Percentiles rank a stretch among this genome's conserved stretches.
Conservation (phyloP, 768 basidiomycete genomes). For the Coprinellus aureogranulatus region DNA sequence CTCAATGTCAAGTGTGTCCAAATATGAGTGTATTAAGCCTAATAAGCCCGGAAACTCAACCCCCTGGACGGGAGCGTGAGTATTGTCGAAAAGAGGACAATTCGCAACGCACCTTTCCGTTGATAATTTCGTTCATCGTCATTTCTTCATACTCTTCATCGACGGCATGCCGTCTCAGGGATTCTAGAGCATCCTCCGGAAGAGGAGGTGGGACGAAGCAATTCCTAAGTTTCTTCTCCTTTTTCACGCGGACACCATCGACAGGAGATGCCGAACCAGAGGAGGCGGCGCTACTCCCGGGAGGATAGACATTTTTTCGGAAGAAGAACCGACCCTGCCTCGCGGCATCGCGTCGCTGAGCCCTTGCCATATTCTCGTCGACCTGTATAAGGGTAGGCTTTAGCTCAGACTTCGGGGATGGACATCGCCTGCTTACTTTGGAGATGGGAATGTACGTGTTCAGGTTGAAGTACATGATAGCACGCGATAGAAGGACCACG, state of each 20-base stretch:
- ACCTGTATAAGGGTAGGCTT: conserved; percentile 66
- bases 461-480: conserved; percentile 85
- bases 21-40: conserved; percentile 76
- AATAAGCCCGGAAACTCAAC: conserved; percentile 75
- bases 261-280: conserved; percentile 39
- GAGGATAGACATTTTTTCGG: conserved; percentile 78
- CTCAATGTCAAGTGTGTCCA: conserved; percentile 82
- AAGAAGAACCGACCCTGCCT: conserved; percentile 81
- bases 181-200: conserved; percentile 41
- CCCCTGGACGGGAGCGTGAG: conserved; percentile 36
- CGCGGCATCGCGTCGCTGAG: conserved; percentile 81
- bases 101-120: conserved; percentile 67
- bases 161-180: conserved; percentile 39
- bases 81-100: background rate
- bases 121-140: conserved; percentile 89
- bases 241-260: conserved; percentile 27
- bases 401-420: no score
- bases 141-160: conserved; percentile 91
- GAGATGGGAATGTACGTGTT: conserved; percentile 98
- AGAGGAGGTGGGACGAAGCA: conserved; percentile 66
- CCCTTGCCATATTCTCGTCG: conserved; percentile 92
- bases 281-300: conserved; percentile 44
- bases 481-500: conserved; percentile 89
- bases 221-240: conserved; percentile 67
- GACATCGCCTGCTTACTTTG: conserved; percentile 52